phyloP scores from a whole-genome alignment of 495 filamentous ascomycete genomes.

The Daldinia grandis region DNA sequence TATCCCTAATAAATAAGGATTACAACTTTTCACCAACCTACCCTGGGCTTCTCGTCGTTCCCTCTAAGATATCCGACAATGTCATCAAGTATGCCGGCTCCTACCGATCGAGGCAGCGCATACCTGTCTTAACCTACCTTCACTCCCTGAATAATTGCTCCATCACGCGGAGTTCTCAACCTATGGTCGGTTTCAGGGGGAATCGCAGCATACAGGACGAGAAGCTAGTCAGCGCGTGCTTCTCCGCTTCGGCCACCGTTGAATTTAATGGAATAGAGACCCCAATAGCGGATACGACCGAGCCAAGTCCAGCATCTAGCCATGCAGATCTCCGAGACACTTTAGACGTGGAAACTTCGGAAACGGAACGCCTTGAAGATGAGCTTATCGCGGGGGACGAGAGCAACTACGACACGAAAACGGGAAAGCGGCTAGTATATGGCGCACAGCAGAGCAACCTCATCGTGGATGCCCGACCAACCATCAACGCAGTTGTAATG shows the following conservation, averaged over 20 bases:
- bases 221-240: constrained; percentile 90
- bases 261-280: constrained; percentile 50
- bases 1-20: constrained; percentile 88
- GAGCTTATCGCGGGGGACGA: constrained; percentile 66
- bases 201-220: constrained; percentile 97
- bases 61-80: constrained; percentile 90
- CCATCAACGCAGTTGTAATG: constrained; percentile 95
- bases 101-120: constrained; percentile 86
- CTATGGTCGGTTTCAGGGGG: constrained; percentile 83
- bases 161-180: constrained; percentile 94
- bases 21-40: constrained; percentile 96
- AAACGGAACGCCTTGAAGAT: constrained; percentile 76
- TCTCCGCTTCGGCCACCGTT: constrained; percentile 71
- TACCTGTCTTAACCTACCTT: constrained; percentile 89
- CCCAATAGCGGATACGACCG: constrained; percentile 36
- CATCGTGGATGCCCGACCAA: constrained; percentile 96
- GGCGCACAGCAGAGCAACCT: constrained; percentile 94
- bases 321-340: constrained; percentile 59
- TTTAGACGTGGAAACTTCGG: constrained; percentile 51
- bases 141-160: constrained; percentile 97
- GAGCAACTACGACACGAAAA: constrained; percentile 55
- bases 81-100: constrained; percentile 91
- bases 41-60: constrained; percentile 83
- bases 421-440: constrained; percentile 70
- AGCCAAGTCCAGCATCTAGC: constrained; percentile 68